Evolutionary conservation across 148 eudicot genomes (phyloP).

Genomic region (Dianthus caryophyllus): DNA sequence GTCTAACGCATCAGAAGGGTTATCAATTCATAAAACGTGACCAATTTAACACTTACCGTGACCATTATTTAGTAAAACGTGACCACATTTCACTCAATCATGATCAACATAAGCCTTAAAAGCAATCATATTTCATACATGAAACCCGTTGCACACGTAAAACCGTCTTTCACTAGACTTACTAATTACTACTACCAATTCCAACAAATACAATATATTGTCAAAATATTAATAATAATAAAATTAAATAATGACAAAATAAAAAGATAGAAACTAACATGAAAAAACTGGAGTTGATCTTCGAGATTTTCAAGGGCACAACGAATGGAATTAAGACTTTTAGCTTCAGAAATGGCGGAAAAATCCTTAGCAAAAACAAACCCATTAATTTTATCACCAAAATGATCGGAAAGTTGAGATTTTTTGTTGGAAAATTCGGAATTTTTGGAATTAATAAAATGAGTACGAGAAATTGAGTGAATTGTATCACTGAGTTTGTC

Average conservation of each 20-base stretch:
- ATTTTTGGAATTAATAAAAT: slow-evolving; percentile 52
- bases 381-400: slow-evolving; percentile 26
- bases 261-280: slow-evolving; percentile 41
- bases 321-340: slow-evolving; percentile 75
- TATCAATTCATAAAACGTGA: too few relatives aligned
- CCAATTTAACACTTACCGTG: too few relatives aligned
- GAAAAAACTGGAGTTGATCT: slow-evolving; percentile 86
- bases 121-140: too few relatives aligned
- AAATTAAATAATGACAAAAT: background rate
- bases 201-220: too few relatives aligned
- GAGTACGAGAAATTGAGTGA: slow-evolving; percentile 69
- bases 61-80: too few relatives aligned
- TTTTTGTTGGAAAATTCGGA: slow-evolving; percentile 12
- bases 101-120: too few relatives aligned
- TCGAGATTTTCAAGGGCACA: slow-evolving; percentile 86
- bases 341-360: slow-evolving; percentile 67
- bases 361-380: slow-evolving; percentile 64
- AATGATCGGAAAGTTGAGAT: slow-evolving; percentile 8
- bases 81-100: too few relatives aligned
- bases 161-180: too few relatives aligned
- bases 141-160: too few relatives aligned
- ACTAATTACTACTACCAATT: too few relatives aligned
- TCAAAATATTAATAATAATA: too few relatives aligned
- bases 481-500: slow-evolving; percentile 95
- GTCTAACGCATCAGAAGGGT: too few relatives aligned